phyloP scores from a whole-genome alignment of 768 basidiomycete genomes.

The Rickenella mellea region DNA sequence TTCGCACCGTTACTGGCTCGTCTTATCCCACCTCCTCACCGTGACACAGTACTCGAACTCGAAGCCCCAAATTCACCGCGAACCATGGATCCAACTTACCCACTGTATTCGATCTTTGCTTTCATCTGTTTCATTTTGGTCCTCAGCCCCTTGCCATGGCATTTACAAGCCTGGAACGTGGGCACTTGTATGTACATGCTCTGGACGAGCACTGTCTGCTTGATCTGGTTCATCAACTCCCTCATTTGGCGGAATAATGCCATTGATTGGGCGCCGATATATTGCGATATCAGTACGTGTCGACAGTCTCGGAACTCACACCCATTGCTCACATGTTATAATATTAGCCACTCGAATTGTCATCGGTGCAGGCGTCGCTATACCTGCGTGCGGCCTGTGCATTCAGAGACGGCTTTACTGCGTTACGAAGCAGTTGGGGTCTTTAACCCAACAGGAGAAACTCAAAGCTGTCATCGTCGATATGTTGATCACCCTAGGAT shows the following conservation, averaged over 20 bases:
- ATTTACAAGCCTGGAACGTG: not conserved
- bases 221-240: constrained; percentile 41
- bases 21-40: no score
- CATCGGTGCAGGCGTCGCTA: constrained; percentile 15
- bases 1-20: no score
- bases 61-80: no score
- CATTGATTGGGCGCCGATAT: constrained; percentile 33
- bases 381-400: constrained; percentile 26
- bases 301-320: not conserved
- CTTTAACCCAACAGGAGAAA: constrained; percentile 18
- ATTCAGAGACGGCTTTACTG: constrained; percentile 24
- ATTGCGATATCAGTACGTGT: constrained; percentile 56
- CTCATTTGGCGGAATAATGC: constrained; percentile 41
- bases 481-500: constrained; percentile 30
- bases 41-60: no score
- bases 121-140: constrained; percentile 22
- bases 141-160: not conserved
- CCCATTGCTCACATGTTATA: not conserved
- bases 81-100: constrained; percentile 19
- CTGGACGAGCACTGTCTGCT: constrained; percentile 17
- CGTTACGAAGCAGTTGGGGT: constrained; percentile 6
- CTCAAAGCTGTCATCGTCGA: constrained; percentile 34
- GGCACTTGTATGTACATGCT: constrained; percentile 1
- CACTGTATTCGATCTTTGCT: constrained; percentile 25
- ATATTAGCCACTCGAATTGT: constrained; percentile 19